Evolutionary conservation across 1,139 yeast species (phyloP), one percentile per base, ranked within the genome.

Genomic region (Lodderomyces orthopsilosis): DNA sequence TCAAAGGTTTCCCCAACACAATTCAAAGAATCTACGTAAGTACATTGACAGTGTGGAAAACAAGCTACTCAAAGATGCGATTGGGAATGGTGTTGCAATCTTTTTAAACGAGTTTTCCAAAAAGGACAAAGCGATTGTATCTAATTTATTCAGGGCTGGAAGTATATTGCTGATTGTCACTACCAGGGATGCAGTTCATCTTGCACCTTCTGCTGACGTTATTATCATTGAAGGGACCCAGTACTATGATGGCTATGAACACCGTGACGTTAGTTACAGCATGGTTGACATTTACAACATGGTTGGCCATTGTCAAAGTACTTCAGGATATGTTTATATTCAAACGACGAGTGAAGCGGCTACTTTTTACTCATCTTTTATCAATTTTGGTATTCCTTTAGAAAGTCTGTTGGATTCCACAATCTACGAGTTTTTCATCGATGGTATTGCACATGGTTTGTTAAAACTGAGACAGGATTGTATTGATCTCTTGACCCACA

Each of bases 401-500:
- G 98, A 94, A 59, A 89, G 97, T 62, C 80, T 75, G 53, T 59
- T 90, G 52, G 77, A 77, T 42, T 62, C 69, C 10, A 63, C 68
- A 37, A 54, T 90, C 14, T 83, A 79, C 46, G 96, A 91, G 56
- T 74, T 78, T 0, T 73, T 93, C 38, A 63, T 86, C 35, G 77
- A 79, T 35, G 98, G 90, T 52, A 81, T 90, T 13, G 77, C 85
- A 41, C 77, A 81, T 12, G 72, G 79, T 1, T 70, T 82, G n/a
- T 75, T 93, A 46, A 75, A 71, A 41, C 71, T 79, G 5, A 80
- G 87, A 55, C 97, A 91, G 54, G 95, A 87, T 51, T 87, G 95
- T 51, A 78, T 94, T 47, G 97, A 91, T 55, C 88, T 96, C 94
- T 58, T 94, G 35, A 86, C 97, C 0, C 87, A 79, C 61, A 78